A percentile compares a stretch with the other conserved stretches of the same genome.
phyloP scores from a whole-genome alignment of 345 rosid species.

The Microcos paniculata region DNA sequence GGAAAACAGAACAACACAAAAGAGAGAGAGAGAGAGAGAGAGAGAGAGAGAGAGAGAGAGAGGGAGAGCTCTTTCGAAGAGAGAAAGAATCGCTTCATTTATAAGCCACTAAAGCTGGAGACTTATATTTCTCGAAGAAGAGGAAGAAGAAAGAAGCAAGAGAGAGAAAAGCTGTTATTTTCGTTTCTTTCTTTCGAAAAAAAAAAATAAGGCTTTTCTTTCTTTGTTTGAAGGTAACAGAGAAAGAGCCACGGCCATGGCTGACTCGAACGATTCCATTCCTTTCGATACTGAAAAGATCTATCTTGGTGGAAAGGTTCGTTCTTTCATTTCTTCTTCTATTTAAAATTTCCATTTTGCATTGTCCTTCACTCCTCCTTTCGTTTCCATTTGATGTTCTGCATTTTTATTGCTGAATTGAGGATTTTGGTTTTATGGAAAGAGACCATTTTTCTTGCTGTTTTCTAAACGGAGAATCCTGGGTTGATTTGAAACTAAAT shows the following conservation, averaged over 20 bases:
- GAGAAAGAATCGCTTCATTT: conserved; percentile 35
- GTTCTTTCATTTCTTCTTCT: not conserved
- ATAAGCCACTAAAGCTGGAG: conserved; percentile 22
- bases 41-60: not conserved
- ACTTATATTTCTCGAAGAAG: not conserved
- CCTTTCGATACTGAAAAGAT: conserved; percentile 76
- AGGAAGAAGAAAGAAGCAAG: not conserved
- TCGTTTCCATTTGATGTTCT: not conserved
- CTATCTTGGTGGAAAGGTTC: conserved; percentile 86
- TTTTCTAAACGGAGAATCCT: not conserved
- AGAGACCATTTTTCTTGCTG: not conserved
- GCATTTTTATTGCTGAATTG: not conserved
- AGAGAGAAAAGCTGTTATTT: not conserved
- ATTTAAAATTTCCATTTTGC: not conserved
- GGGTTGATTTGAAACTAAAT: not conserved
- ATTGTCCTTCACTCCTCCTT: not conserved
- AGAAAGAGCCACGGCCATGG: conserved; percentile 59
- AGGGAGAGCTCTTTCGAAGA: not conserved
- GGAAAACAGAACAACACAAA: not conserved
- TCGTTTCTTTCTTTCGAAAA: too few relatives aligned
- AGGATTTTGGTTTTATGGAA: not conserved
- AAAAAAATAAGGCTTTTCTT: not conserved
- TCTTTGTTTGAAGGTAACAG: conserved; percentile 8
- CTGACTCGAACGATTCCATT: conserved; percentile 50
- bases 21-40: not conserved